Evolutionary conservation across 2,329 filamentous ascomycete species (phyloP).

Genomic region (Pseudogymnoascus sp.): DNA sequence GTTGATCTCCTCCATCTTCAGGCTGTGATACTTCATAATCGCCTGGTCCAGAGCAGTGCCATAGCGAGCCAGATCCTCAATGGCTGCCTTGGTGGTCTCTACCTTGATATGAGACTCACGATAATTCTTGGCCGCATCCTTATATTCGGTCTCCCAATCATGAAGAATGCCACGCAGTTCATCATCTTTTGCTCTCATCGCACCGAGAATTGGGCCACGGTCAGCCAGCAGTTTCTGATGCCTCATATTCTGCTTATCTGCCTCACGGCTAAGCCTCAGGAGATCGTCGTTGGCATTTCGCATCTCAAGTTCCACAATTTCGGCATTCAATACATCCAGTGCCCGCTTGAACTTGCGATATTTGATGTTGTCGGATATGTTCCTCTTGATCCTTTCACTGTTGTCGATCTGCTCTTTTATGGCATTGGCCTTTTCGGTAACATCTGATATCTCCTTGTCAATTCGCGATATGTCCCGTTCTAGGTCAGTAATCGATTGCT

Average conservation of each 20-base stretch:
- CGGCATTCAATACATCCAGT: constrained; percentile 56
- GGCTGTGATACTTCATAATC: constrained; percentile 90
- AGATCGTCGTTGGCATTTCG: constrained; percentile 80
- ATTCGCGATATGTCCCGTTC: constrained; percentile 56
- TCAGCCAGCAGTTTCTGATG: constrained; percentile 64
- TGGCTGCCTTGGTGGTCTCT: constrained; percentile 83
- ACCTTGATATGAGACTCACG: constrained; percentile 84
- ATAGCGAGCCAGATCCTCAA: constrained; percentile 82
- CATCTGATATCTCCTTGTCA: constrained; percentile 58
- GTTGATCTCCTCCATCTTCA: constrained; percentile 99
- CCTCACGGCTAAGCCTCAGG: constrained; percentile 63
- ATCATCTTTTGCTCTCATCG: constrained; percentile 76
- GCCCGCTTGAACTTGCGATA: constrained; percentile 69
- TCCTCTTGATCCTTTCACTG: constrained; percentile 74
- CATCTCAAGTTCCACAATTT: constrained; percentile 66
- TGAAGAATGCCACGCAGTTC: constrained; percentile 63
- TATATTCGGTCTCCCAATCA: constrained; percentile 82
- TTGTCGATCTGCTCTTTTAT: constrained; percentile 70
- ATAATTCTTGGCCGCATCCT: constrained; percentile 70
- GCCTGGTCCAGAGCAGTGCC: constrained; percentile 81
- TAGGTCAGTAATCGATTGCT: constrained; percentile 59
- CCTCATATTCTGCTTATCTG: constrained; percentile 55
- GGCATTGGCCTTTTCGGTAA: constrained; percentile 66
- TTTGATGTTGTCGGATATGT: constrained; percentile 80
- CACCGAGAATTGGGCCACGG: constrained; percentile 64